Evolutionary conservation across 495 filamentous ascomycete species (phyloP).

Genomic region (Parathielavia appendiculata): DNA sequence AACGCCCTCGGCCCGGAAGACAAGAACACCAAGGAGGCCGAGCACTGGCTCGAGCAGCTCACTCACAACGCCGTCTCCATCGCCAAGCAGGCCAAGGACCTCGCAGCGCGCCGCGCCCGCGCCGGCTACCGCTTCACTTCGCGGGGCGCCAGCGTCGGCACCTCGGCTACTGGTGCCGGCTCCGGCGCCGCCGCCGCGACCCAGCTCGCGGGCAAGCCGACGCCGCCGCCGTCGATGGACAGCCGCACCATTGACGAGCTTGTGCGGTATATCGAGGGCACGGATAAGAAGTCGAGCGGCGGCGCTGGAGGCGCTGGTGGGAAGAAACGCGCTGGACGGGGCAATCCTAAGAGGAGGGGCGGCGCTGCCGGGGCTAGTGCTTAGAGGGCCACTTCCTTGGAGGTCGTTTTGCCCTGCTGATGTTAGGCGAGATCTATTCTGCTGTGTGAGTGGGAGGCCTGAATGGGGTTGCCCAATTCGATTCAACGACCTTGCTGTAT

Average conservation of each 20-base stretch:
- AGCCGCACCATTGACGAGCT: conserved; percentile 26
- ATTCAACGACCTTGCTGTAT: background rate
- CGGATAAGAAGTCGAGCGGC: conserved; percentile 40
- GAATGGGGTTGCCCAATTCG: too few relatives aligned
- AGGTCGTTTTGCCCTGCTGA: too few relatives aligned
- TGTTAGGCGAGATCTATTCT: too few relatives aligned
- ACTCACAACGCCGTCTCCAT: conserved; percentile 91
- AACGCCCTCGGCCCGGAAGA: conserved; percentile 76
- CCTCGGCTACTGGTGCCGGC: conserved; percentile 28
- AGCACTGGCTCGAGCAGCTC: conserved; percentile 92
- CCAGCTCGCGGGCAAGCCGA: conserved; percentile 20
- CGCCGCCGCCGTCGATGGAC: conserved; percentile 33
- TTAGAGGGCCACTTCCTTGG: background rate
- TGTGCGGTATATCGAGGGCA: conserved; percentile 23
- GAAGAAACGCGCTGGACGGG: conserved; percentile 63
- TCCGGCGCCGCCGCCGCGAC: conserved; percentile 25
- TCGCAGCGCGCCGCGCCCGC: conserved; percentile 64
- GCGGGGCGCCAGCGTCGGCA: conserved; percentile 47
- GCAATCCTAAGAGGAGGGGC: conserved; percentile 67
- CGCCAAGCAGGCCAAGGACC: conserved; percentile 84
- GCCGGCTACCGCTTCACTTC: conserved; percentile 42
- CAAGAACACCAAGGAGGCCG: conserved; percentile 90
- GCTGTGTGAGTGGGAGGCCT: too few relatives aligned
- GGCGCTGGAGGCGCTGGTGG: conserved; percentile 60
- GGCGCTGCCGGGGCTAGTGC: conserved; percentile 11